A percentile compares a stretch with the other conserved stretches of the same genome.
phyloP scores from a whole-genome alignment of 345 rosid genomes.

The Citrus cavaleriei region DNA sequence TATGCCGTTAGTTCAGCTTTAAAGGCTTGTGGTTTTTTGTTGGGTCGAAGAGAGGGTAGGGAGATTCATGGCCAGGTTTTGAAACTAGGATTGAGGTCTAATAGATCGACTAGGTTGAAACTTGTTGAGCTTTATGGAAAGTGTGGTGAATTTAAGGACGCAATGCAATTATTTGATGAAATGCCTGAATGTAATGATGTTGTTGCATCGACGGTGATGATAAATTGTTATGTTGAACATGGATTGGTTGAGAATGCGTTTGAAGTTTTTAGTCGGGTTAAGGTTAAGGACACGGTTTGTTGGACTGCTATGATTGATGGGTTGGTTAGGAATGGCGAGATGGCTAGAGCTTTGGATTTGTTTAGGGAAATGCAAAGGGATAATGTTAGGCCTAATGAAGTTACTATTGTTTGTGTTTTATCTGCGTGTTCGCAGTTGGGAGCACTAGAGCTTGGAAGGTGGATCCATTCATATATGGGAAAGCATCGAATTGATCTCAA shows the following conservation, averaged over 20 bases:
- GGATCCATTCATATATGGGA: conserved; percentile 53
- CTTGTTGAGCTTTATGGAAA: conserved; percentile 47
- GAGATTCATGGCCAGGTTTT: conserved; percentile 52
- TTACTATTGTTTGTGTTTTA: conserved; percentile 56
- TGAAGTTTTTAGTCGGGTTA: conserved; percentile 32
- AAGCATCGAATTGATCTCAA: conserved; percentile 38
- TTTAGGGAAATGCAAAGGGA: conserved; percentile 60
- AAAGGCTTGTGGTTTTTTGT: conserved; percentile 37
- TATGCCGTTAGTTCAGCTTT: conserved; percentile 47
- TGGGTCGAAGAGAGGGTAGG: conserved; percentile 33
- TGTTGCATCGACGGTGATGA: conserved; percentile 49
- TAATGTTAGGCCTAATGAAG: conserved; percentile 41
- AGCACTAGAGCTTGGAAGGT: conserved; percentile 59
- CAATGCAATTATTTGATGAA: conserved; percentile 47
- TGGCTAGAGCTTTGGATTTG: conserved; percentile 52
- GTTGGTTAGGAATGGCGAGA: conserved; percentile 50
- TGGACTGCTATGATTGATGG: conserved; percentile 79
- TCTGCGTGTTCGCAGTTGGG: conserved; percentile 62
- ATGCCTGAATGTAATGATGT: conserved; percentile 55
- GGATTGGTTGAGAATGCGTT: conserved; percentile 41
- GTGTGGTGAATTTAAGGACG: conserved; percentile 33
- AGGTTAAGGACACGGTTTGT: conserved; percentile 52
- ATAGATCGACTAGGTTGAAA: conserved; percentile 43
- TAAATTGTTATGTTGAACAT: conserved; percentile 38
- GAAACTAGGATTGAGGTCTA: conserved; percentile 47